These are phyloP conservation scores for Globisporangium lucens DNA, from an alignment of 352 stramenopile species.

Conservation along the genomic window DNA sequence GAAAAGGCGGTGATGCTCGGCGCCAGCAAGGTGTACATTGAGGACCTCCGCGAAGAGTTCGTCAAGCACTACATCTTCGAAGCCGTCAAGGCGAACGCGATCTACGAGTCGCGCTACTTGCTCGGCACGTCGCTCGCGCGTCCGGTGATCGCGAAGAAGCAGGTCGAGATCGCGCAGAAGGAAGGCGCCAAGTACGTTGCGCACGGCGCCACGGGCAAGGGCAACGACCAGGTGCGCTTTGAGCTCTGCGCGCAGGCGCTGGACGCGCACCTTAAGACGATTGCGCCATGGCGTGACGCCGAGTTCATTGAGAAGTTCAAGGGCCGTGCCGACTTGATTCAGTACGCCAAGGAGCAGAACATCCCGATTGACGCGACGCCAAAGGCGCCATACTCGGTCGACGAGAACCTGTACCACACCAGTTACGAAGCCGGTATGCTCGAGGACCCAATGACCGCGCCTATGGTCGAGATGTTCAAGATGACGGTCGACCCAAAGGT, in stretches of 20 bases:
- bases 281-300: slow-evolving; percentile 96
- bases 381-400: slow-evolving; percentile 97
- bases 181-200: slow-evolving; percentile 93
- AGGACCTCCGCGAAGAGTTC: slow-evolving; percentile 97
- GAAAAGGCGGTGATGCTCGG: slow-evolving; percentile 85
- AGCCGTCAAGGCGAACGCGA: slow-evolving; percentile 94
- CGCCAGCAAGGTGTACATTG: slow-evolving; percentile 90
- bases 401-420: slow-evolving; percentile 99
- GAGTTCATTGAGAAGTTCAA: slow-evolving; percentile 99
- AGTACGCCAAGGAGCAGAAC: slow-evolving; percentile 95
- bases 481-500: slow-evolving; percentile 96
- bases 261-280: slow-evolving; percentile 94
- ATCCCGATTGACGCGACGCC: slow-evolving; percentile 97
- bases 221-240: slow-evolving; percentile 99
- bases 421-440: slow-evolving; percentile 97
- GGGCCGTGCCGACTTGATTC: slow-evolving; percentile 94
- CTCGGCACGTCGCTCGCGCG: slow-evolving; percentile 97
- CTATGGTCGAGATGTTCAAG: slow-evolving; percentile 97
- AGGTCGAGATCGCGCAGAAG: slow-evolving; percentile 91
- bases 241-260: slow-evolving; percentile 98
- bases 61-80: slow-evolving; percentile 94
- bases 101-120: slow-evolving; percentile 98
- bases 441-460: slow-evolving; percentile 92
- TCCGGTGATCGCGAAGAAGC: slow-evolving; percentile 97
- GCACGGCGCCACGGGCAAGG: slow-evolving; percentile 98